These are phyloP conservation scores for Peronospora farinosa DNA, from an alignment of 352 stramenopile species.

Conservation along the genomic window DNA sequence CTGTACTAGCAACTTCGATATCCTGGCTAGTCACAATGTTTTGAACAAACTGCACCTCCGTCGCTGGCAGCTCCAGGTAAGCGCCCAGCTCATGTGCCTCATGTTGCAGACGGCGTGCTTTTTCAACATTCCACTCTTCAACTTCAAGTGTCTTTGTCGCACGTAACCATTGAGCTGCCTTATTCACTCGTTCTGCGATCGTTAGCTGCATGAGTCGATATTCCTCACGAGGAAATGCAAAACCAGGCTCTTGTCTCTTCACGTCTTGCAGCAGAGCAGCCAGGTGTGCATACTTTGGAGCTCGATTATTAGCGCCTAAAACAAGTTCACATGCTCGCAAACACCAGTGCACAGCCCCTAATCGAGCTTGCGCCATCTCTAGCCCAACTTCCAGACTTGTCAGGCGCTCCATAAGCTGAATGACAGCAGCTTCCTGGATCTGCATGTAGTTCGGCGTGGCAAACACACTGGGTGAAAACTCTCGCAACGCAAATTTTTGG, in stretches of 20 bases:
- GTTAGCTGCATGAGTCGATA: slow-evolving; percentile 67
- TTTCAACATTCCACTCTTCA: slow-evolving; percentile 63
- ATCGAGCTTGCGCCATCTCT: slow-evolving; percentile 41
- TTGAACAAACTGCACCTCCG: slow-evolving; percentile 60
- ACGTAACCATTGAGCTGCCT: slow-evolving; percentile 57
- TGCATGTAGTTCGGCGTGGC: slow-evolving; percentile 34
- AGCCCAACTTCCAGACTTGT: slow-evolving; percentile 53
- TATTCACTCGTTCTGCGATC: slow-evolving; percentile 58
- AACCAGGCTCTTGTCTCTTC: slow-evolving; percentile 33
- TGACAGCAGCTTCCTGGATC: slow-evolving; percentile 17
- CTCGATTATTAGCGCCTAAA: slow-evolving; percentile 31
- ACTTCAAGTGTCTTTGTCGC: slow-evolving; percentile 57
- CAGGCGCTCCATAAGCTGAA: slow-evolving; percentile 55
- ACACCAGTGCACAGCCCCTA: slow-evolving; percentile 72
- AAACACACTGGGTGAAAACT: slow-evolving; percentile 50
- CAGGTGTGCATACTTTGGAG: slow-evolving; percentile 65
- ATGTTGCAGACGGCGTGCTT: slow-evolving; percentile 34
- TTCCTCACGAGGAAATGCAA: slow-evolving; percentile 56
- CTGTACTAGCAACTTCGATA: neutral
- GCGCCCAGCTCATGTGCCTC: slow-evolving; percentile 50
- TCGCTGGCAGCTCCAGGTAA: slow-evolving; percentile 59
- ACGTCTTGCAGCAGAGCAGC: slow-evolving; percentile 57
- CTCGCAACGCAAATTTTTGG: slow-evolving; percentile 32
- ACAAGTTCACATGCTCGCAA: slow-evolving; percentile 64
- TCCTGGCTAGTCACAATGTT: slow-evolving; percentile 20